Conservation (phyloP, 148 eudicot genomes). For the Camellia lanceoleosa region DNA sequence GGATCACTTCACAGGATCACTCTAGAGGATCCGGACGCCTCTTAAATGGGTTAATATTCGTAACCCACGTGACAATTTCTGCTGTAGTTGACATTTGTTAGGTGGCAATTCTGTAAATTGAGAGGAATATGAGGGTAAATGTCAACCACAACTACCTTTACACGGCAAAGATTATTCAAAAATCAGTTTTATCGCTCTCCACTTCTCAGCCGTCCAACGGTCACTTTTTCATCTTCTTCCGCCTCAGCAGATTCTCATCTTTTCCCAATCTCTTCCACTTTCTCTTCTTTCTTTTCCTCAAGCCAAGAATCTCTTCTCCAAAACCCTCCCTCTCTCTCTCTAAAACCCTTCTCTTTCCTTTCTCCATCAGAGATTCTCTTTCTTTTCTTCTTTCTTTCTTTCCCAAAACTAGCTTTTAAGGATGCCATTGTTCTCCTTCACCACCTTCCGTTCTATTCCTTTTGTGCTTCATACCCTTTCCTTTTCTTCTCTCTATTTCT, state of each 20-base stretch:
- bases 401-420: conserved; percentile 30
- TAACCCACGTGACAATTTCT: too few species aligned
- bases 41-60: too few species aligned
- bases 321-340: conserved; percentile 13
- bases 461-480: conserved; percentile 28
- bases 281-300: conserved; percentile 59
- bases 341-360: too few species aligned
- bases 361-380: conserved; percentile 15
- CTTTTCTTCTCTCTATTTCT: not conserved
- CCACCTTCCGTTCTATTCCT: conserved; percentile 25
- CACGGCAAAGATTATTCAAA: conserved; percentile 48
- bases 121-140: too few species aligned
- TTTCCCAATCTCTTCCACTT: conserved; percentile 25
- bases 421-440: conserved; percentile 38
- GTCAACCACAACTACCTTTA: not conserved
- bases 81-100: too few species aligned
- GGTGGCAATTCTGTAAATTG: too few species aligned
- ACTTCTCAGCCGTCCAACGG: conserved; percentile 46
- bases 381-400: conserved; percentile 16
- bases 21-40: too few species aligned
- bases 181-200: conserved; percentile 7
- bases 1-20: too few species aligned
- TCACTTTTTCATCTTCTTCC: conserved; percentile 25
- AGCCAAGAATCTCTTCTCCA: conserved; percentile 75
- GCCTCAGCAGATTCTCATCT: conserved; percentile 56